A percentile compares a stretch with the other conserved stretches of the same genome.
phyloP scores from a whole-genome alignment of 495 filamentous ascomycete genomes.

The Cairneyella variabilis region DNA sequence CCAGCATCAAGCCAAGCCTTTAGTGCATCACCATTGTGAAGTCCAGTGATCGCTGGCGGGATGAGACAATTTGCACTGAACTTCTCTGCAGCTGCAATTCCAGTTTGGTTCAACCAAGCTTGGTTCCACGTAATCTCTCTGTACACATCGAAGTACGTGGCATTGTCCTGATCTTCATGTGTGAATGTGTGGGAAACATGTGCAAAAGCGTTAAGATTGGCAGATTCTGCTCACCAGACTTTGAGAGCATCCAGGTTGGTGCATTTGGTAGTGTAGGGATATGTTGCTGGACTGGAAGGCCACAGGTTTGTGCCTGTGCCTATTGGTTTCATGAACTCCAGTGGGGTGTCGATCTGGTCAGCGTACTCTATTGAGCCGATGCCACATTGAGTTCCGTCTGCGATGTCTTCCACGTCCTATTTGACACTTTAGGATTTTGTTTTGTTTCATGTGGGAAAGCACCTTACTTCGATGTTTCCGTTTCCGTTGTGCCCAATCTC shows the following conservation, averaged over 20 bases:
- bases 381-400: conserved; percentile 22
- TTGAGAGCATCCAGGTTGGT: conserved; percentile 43
- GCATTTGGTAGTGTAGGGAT: conserved; percentile 46
- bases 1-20: conserved; percentile 55
- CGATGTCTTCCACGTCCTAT: conserved; percentile 10
- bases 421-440: conserved; percentile 4
- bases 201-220: conserved; percentile 48
- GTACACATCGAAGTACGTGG: conserved; percentile 51
- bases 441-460: not conserved
- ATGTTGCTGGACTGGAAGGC: conserved; percentile 42
- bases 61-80: conserved; percentile 54
- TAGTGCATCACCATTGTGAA: conserved; percentile 62
- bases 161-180: conserved; percentile 55
- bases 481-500: conserved; percentile 62
- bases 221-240: conserved; percentile 44
- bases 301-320: conserved; percentile 54
- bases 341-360: conserved; percentile 42
- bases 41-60: conserved; percentile 59
- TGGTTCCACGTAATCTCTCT: conserved; percentile 59
- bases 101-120: conserved; percentile 50
- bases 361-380: conserved; percentile 17
- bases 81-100: conserved; percentile 35
- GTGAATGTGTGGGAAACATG: conserved; percentile 62
- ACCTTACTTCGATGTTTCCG: conserved; percentile 49
- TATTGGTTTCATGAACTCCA: conserved; percentile 54